phyloP scores from a whole-genome alignment of 2,329 filamentous ascomycete species.

The Cyphellophora attinorum region DNA sequence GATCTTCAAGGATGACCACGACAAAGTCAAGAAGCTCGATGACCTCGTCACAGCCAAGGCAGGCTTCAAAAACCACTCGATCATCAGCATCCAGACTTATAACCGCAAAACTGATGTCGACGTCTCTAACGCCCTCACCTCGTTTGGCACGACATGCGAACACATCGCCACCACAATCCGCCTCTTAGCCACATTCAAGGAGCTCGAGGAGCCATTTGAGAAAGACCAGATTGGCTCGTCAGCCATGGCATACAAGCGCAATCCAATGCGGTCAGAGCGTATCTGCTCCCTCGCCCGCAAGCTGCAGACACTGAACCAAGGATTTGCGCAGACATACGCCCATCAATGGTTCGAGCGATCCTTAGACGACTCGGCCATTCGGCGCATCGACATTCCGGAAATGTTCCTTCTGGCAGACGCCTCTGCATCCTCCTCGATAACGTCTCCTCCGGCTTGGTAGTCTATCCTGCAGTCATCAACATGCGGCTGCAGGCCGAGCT shows the following conservation, averaged over 20 bases:
- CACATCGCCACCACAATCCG: conserved; percentile 67
- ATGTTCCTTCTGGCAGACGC: conserved; percentile 60
- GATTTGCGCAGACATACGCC: conserved; percentile 57
- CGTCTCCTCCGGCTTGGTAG: conserved; percentile 58
- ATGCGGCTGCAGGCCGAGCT: conserved; percentile 63
- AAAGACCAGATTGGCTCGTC: conserved; percentile 64
- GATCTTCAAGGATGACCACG: conserved; percentile 52
- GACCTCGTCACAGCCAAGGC: conserved; percentile 56
- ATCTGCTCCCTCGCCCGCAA: conserved; percentile 50
- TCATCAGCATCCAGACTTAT: conserved; percentile 64
- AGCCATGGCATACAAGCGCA: conserved; percentile 60
- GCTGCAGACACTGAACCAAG: conserved; percentile 43
- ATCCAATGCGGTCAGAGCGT: conserved; percentile 48
- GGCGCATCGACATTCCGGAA: conserved; percentile 52
- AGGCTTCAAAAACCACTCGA: conserved; percentile 44
- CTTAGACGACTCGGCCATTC: conserved; percentile 38
- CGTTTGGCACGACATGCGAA: conserved; percentile 68
- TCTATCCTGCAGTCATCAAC: conserved; percentile 67
- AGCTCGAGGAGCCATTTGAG: conserved; percentile 78
- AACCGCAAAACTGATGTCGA: conserved; percentile 73
- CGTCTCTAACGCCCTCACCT: conserved; percentile 70
- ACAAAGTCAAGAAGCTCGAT: conserved; percentile 53
- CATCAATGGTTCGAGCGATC: conserved; percentile 70
- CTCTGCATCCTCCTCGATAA: conserved; percentile 60
- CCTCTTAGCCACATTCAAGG: conserved; percentile 66